Evolutionary conservation across 2,329 filamentous ascomycete genomes (phyloP).

Genomic region (Coniochaeta sp.): DNA sequence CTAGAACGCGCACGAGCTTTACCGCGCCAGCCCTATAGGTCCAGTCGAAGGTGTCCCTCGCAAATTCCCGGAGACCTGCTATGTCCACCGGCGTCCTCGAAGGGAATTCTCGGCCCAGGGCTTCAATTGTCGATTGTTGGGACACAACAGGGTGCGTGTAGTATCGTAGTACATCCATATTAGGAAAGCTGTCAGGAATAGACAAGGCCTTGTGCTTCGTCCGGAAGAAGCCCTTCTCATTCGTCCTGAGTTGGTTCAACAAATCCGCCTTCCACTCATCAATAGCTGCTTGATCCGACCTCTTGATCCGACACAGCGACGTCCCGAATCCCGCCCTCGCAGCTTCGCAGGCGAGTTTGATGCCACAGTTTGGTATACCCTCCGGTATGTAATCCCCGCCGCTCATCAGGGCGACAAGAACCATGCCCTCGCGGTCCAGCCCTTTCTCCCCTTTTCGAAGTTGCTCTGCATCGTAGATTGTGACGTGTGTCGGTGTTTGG

Average conservation of each 20-base stretch:
- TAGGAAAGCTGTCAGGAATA: slow-evolving; percentile 78
- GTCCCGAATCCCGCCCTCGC: slow-evolving; percentile 80
- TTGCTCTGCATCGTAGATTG: slow-evolving; percentile 62
- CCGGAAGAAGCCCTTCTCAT: slow-evolving; percentile 74
- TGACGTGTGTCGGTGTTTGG: slow-evolving; percentile 76
- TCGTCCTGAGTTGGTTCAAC: slow-evolving; percentile 69
- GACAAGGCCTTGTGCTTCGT: slow-evolving; percentile 64
- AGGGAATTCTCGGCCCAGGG: slow-evolving; percentile 41
- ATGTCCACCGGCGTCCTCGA: slow-evolving; percentile 62
- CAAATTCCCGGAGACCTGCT: slow-evolving; percentile 62
- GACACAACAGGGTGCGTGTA: slow-evolving; percentile 88
- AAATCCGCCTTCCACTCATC: slow-evolving; percentile 65
- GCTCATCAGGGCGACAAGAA: slow-evolving; percentile 88
- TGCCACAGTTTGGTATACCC: slow-evolving; percentile 79
- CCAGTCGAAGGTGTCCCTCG: slow-evolving; percentile 81
- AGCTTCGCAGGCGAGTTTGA: slow-evolving; percentile 84
- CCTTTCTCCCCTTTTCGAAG: slow-evolving; percentile 44
- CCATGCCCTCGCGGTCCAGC: slow-evolving; percentile 81
- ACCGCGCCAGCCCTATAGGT: slow-evolving; percentile 66
- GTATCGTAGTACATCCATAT: slow-evolving; percentile 69
- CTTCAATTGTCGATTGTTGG: slow-evolving; percentile 43
- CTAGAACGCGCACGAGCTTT: slow-evolving; percentile 76
- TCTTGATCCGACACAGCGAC: slow-evolving; percentile 59
- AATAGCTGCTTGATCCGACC: slow-evolving; percentile 51
- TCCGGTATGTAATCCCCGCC: slow-evolving; percentile 90